Evolutionary conservation across 345 rosid genomes (phyloP).

Genomic region (Turritis glabra): DNA sequence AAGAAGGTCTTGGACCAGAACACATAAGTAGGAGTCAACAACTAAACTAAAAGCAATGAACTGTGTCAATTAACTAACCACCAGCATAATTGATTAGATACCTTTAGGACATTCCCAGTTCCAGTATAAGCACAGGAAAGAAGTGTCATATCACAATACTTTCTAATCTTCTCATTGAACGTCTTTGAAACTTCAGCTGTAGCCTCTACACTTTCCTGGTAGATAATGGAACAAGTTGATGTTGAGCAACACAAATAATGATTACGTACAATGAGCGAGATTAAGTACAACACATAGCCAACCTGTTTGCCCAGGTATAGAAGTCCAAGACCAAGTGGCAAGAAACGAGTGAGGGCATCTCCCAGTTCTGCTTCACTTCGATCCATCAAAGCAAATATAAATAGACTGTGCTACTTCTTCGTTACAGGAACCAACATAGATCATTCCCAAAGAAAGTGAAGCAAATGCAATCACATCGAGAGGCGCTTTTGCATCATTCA

Average conservation of each 20-base stretch:
- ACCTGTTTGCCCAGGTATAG: conserved; percentile 98
- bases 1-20: conserved; percentile 88
- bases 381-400: conserved; percentile 82
- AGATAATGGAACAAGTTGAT: conserved; percentile 22
- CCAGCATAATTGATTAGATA: conserved; percentile 32
- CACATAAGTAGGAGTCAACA: conserved; percentile 13
- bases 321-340: conserved; percentile 96
- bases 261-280: neutral
- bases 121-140: conserved; percentile 99
- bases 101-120: conserved; percentile 98
- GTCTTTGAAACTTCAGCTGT: conserved; percentile 97
- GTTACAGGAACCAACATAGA: conserved; percentile 93
- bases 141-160: conserved; percentile 87
- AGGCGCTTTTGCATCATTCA: conserved; percentile 67
- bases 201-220: conserved; percentile 90
- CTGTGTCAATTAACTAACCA: conserved; percentile 10
- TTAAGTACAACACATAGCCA: conserved; percentile 6
- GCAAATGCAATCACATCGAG: conserved; percentile 89
- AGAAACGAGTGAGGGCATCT: conserved; percentile 78
- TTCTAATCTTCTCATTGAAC: conserved; percentile 85
- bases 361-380: conserved; percentile 81
- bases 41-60: conserved; percentile 4
- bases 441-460: conserved; percentile 85
- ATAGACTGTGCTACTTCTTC: conserved; percentile 96
- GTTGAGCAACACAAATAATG: neutral